Evolutionary conservation across 352 stramenopile genomes (phyloP).

Genomic region (Pythium aphanidermatum): DNA sequence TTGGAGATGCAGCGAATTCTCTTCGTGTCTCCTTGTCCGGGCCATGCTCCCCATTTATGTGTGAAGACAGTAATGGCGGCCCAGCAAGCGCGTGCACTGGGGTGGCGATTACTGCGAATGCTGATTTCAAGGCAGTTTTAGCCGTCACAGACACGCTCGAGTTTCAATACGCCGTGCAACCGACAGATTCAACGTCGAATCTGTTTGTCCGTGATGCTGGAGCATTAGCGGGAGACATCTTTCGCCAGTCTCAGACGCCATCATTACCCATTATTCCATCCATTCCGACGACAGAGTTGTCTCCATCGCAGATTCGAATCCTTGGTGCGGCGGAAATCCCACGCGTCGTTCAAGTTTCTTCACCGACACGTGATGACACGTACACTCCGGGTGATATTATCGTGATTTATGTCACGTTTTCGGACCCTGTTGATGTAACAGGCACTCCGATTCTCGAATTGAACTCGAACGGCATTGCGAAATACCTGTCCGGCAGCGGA

Average conservation of each 20-base stretch:
- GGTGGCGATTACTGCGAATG: conserved; percentile 37
- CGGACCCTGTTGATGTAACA: conserved; percentile 35
- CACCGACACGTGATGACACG: conserved; percentile 29
- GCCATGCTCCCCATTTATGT: conserved; percentile 43
- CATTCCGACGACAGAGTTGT: conserved; percentile 18
- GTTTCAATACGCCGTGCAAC: conserved; percentile 53
- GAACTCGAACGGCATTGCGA: conserved; percentile 52
- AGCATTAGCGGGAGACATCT: conserved; percentile 34
- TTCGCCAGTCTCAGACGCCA: conserved; percentile 33
- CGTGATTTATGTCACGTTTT: conserved; percentile 49
- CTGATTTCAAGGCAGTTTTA: conserved; percentile 28
- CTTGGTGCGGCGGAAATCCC: conserved; percentile 31
- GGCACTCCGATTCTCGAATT: conserved; percentile 54
- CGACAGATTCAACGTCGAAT: conserved; percentile 19
- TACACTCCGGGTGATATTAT: conserved; percentile 68
- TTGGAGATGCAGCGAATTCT: conserved; percentile 27
- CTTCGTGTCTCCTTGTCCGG: conserved; percentile 23
- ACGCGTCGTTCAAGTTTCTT: conserved; percentile 31
- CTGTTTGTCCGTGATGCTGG: conserved; percentile 25
- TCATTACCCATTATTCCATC: conserved; percentile 21
- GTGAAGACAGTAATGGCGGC: conserved; percentile 28
- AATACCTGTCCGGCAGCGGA: conserved; percentile 39
- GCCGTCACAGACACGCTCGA: conserved; percentile 37
- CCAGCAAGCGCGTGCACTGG: conserved; percentile 22
- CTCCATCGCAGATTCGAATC: conserved; percentile 16